Percentiles rank a stretch among this genome's conserved stretches.
These are phyloP conservation scores for Antitrichia curtipendula DNA, from an alignment of 225 moss, liverwort and hornwort genomes.

Conservation along the genomic window DNA sequence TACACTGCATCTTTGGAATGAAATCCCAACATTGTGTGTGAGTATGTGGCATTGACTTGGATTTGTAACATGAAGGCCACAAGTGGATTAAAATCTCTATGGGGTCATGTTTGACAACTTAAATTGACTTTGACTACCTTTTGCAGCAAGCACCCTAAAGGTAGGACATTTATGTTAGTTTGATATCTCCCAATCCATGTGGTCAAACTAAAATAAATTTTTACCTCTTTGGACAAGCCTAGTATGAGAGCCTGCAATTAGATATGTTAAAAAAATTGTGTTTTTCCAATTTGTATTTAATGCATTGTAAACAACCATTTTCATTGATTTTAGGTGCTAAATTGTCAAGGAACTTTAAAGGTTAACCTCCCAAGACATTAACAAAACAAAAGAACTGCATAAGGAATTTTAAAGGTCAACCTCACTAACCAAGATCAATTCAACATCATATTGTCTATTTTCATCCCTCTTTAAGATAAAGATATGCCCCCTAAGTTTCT, in stretches of 20 bases:
- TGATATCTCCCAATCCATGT: too few species aligned
- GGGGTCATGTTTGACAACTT: too few species aligned
- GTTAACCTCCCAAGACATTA: background rate
- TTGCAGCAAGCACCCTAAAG: too few species aligned
- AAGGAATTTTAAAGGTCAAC: background rate
- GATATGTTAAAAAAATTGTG: background rate
- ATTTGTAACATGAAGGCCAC: background rate
- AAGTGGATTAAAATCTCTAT: too few species aligned
- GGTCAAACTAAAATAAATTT: background rate
- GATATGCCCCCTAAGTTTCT: background rate
- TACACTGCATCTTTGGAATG: background rate
- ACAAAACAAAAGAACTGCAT: too few species aligned
- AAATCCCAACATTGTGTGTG: background rate
- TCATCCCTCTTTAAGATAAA: background rate
- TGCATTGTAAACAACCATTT: background rate
- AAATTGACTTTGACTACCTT: too few species aligned
- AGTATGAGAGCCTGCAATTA: background rate
- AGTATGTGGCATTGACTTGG: background rate
- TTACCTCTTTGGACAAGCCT: accelerated
- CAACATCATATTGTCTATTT: background rate
- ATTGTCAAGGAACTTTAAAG: background rate
- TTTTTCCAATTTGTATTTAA: background rate
- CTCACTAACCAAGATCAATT: background rate
- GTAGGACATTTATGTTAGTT: too few species aligned
- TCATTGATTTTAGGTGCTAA: background rate